Evolutionary conservation across 176 grass and related monocot genomes (phyloP), one percentile per base, ranked within the genome.

Genomic region (Eleusine coracana): DNA sequence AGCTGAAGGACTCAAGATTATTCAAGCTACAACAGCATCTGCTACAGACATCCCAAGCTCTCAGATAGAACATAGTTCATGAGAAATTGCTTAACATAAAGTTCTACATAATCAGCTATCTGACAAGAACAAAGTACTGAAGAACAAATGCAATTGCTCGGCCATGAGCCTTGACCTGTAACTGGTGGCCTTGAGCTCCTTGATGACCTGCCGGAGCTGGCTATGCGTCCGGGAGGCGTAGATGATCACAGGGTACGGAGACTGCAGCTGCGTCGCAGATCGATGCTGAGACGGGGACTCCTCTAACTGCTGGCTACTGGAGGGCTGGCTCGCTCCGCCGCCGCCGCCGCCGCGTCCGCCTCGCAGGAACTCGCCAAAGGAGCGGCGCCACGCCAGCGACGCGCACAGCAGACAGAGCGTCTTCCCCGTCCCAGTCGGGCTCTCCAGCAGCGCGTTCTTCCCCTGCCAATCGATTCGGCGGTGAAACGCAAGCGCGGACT

Each of bases 151-250:
- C n/a, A 50, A 46, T 69, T 79, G 31, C 13, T 76, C 3, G 17
- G 14, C 16, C 34, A 80, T 11, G 1, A 23, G 45, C 45, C 28
- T 74, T 46, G 50, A 98, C 92, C 96, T 98, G 88, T 98, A 95
- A 72, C 78, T 93, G 66, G 88, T 93, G 46, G 93, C 82, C 84
- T 90, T 98, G 60, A 98, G 91, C 82, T 98, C 96, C 82, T 92
- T 93, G 84, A 98, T 93, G 70, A 95, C 91, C 83, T 95, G 96
- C 85, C 92, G 84, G 46, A 98, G 93, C 87, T 98, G 96, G 88
- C 91, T 95, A 70, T 98, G 96, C 28, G 96, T 98, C 54, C 96
- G 89, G 18, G 96, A 95, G 64, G 96, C 83, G 66, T 98, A 98
- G 79, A 98, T 92, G 77, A 98, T 98, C 44, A 95, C 92, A 16